A percentile compares a stretch with the other conserved stretches of the same genome.
Conservation (phyloP, 345 rosid species). For the Hypericum perforatum region DNA sequence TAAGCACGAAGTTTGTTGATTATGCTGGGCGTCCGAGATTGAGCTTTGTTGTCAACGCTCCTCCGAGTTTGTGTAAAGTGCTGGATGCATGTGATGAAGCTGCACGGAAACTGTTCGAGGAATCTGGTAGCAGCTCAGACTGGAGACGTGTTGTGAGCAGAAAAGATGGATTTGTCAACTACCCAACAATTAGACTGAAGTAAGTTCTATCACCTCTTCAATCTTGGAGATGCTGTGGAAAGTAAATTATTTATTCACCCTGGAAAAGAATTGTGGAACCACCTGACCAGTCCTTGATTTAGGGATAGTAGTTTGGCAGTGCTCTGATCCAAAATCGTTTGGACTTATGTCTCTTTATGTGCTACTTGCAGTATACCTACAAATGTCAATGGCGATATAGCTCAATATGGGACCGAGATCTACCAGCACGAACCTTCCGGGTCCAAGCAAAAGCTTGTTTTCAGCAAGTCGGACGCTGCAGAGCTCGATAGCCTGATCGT, state of each 20-base stretch:
- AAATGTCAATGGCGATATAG: constrained; percentile 26
- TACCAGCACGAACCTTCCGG: constrained; percentile 54
- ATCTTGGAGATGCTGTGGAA: not conserved
- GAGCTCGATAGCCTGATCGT: constrained; percentile 42
- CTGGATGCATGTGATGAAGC: constrained; percentile 54
- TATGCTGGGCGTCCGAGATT: constrained; percentile 46
- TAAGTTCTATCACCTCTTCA: constrained; percentile 28
- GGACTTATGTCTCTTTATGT: constrained; percentile 3
- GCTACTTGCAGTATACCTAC: constrained; percentile 50
- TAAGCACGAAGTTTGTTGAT: constrained; percentile 41
- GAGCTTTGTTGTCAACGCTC: constrained; percentile 55
- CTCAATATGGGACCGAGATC: constrained; percentile 48
- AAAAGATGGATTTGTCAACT: constrained; percentile 23
- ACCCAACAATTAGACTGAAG: constrained; percentile 57
- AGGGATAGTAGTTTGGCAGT: constrained; percentile 10
- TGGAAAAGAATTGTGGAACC: not conserved
- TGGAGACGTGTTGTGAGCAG: constrained; percentile 51
- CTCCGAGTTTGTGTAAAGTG: constrained; percentile 39
- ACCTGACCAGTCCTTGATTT: not conserved
- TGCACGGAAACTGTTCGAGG: constrained; percentile 31
- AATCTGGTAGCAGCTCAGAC: constrained; percentile 51
- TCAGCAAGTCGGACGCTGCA: constrained; percentile 28
- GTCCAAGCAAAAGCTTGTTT: constrained; percentile 36
- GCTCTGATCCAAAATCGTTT: not conserved
- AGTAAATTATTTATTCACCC: not conserved